Evolutionary conservation across 768 basidiomycete genomes (phyloP).

Genomic region (Trametes cinnabarina): DNA sequence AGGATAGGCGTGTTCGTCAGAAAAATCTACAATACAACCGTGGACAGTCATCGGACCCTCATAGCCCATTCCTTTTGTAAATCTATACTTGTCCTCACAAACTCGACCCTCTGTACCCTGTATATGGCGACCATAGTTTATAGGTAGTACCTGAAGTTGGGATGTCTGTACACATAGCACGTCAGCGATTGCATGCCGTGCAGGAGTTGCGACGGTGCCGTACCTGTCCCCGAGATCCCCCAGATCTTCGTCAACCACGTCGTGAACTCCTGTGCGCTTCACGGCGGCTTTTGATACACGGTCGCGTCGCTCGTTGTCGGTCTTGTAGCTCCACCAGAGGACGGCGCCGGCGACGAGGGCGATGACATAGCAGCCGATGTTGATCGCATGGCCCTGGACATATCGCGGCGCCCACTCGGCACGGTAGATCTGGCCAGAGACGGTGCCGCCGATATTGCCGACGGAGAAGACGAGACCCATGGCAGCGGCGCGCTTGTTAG

Average conservation of each 20-base stretch:
- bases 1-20: neutral
- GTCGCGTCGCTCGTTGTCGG: conserved; percentile 25
- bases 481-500: conserved; percentile 32
- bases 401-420: conserved; percentile 33
- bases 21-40: neutral
- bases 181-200: neutral
- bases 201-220: neutral
- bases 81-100: neutral
- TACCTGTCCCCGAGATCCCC: conserved; percentile 31
- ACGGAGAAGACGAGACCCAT: conserved; percentile 33
- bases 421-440: conserved; percentile 31
- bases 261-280: conserved; percentile 4
- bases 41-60: neutral
- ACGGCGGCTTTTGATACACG: conserved; percentile 12
- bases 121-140: neutral
- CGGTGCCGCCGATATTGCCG: conserved; percentile 33
- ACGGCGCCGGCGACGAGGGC: conserved; percentile 25
- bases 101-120: neutral
- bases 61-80: neutral
- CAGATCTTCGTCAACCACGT: conserved; percentile 29
- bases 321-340: conserved; percentile 27
- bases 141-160: conserved; percentile 23
- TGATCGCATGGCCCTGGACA: conserved; percentile 35
- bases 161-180: conserved; percentile 13
- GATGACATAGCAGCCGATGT: conserved; percentile 26